These are phyloP conservation scores for Acacia crassicarpa DNA, from an alignment of 306 rosid species.

Conservation along the genomic window DNA sequence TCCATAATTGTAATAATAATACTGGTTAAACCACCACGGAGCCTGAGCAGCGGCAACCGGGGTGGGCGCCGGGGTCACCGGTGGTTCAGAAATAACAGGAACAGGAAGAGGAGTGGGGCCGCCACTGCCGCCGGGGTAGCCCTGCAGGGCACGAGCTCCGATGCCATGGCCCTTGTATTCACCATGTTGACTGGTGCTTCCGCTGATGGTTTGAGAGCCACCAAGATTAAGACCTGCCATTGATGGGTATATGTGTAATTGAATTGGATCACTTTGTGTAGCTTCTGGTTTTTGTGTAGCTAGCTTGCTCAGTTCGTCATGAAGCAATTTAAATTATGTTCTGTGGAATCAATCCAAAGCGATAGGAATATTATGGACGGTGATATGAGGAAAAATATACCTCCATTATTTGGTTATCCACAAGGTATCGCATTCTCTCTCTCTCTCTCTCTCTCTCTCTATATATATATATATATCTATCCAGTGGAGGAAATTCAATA, in stretches of 20 bases:
- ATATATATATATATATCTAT: too few species aligned
- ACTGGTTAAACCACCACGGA: neutral
- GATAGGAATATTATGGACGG: neutral
- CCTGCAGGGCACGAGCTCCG: neutral
- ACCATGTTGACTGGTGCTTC: neutral
- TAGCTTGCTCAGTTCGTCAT: neutral
- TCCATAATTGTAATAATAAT: neutral
- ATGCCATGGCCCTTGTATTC: slow-evolving; percentile 15
- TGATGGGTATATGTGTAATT: neutral
- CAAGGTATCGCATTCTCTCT: neutral
- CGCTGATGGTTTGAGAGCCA: neutral
- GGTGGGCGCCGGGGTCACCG: neutral
- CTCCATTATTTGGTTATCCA: neutral
- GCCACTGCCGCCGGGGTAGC: neutral
- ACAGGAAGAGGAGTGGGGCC: neutral
- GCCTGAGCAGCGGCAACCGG: neutral
- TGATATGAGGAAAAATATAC: neutral
- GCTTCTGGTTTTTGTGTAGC: neutral
- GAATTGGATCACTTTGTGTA: neutral
- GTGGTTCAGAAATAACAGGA: neutral
- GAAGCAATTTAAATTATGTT: neutral
- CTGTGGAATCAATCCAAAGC: neutral
- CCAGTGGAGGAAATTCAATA: neutral
- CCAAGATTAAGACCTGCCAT: neutral
- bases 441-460: too few species aligned